Base-by-base conservation (phyloP, 257 asterid genomes). In the Solanum neorickii region DNA sequence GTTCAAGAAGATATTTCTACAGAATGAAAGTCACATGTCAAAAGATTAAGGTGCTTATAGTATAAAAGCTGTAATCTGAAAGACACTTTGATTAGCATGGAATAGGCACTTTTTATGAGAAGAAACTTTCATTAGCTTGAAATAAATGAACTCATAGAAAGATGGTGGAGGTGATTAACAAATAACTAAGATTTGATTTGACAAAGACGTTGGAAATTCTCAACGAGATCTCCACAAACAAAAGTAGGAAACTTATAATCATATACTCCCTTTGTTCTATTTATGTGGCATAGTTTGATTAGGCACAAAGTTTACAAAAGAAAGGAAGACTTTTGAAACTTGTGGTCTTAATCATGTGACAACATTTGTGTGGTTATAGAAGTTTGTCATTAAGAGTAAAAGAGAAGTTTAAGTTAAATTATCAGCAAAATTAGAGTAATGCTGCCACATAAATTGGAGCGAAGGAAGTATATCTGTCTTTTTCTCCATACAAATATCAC, bases 1-100 rank as follows among this genome's bases (percentile, higher is more conserved):
- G 97, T 89, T 94, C 98, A 73, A 97, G 98, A 91, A 97, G 99
- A 92, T 94, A 95, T 88, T 93, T 94, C 99, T 97, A 86, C 89
- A 91, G 78, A 82, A 88, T 74, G 84, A 87, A 83, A 82, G 77
- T 75, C 16, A 60, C 35, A 82, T 56, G 59, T 29, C 86, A 35
- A 52, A 44, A n/a, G 42, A 47, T 49, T 82, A 29, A 49, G 85
- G 69, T 47, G 18, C 44, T 47, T 27, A 29, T 29, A 31, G 69
- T 80, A 29, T 27, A 49, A 80, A 80, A 80, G 29, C 68, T 80
- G 44, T 27, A 47, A 29, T 49, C 44, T 29, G 85, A 80, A 78
- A 78, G 66, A 46, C 39, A 46, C 41, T 78, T 46, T 78, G 15
- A 46, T 46, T 27, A 78, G 84, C 66, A 25, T 78, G 66, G 46